Evolutionary conservation across 768 basidiomycete species (phyloP).

Genomic region (Russula abietina): DNA sequence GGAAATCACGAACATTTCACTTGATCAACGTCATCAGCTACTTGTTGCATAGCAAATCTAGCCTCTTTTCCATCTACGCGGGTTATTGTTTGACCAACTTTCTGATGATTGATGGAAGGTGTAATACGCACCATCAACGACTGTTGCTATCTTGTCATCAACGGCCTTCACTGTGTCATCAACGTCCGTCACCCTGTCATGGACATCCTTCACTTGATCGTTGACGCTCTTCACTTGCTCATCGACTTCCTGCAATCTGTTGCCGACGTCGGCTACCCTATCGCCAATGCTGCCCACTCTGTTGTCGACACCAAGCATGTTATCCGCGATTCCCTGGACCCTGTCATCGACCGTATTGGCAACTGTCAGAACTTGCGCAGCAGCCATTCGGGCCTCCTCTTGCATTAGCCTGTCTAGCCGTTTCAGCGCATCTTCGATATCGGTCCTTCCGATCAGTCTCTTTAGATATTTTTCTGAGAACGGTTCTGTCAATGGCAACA

Average conservation of each 20-base stretch:
- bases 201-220: background rate
- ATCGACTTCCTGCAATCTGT: background rate
- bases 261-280: background rate
- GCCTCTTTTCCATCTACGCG: background rate
- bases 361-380: background rate
- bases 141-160: background rate
- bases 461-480: background rate
- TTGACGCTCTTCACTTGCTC: background rate
- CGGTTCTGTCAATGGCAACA: background rate
- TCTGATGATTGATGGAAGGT: background rate
- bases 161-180: background rate
- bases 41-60: background rate
- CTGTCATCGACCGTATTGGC: background rate
- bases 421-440: background rate
- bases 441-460: background rate
- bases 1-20: background rate
- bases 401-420: conserved; percentile 1
- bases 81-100: background rate
- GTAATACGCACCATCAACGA: background rate
- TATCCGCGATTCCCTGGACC: background rate
- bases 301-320: background rate
- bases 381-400: background rate
- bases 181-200: background rate
- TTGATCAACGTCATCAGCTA: background rate
- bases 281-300: no score